phyloP scores from a whole-genome alignment of 805 yeast genomes.

The Maudiozyma saulgeensis region DNA sequence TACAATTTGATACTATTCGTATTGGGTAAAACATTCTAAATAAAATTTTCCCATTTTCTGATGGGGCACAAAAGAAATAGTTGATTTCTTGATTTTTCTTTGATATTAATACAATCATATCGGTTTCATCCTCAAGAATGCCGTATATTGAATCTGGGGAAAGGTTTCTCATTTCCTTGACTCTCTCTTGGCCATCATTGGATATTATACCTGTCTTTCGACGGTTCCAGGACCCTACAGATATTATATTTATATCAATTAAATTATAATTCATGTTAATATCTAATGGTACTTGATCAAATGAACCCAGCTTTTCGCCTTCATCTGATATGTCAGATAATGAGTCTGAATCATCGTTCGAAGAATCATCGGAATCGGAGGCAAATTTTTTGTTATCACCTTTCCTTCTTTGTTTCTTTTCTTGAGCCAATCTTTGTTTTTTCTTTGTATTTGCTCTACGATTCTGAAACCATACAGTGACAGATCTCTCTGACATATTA shows the following conservation, averaged over 20 bases:
- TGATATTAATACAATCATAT: constrained; percentile 59
- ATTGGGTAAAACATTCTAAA: constrained; percentile 68
- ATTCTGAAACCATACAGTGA: constrained; percentile 89
- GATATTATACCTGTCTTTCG: constrained; percentile 51
- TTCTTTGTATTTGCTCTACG: constrained; percentile 71
- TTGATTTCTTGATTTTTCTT: constrained; percentile 64
- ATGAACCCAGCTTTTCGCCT: constrained; percentile 10
- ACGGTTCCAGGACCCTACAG: constrained; percentile 78
- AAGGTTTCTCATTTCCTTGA: constrained; percentile 46
- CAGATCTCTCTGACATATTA: constrained; percentile 79
- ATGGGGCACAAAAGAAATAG: constrained; percentile 68
- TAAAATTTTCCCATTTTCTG: constrained; percentile 55
- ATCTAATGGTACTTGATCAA: constrained; percentile 41
- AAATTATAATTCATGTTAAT: constrained; percentile 59
- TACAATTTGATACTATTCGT: constrained; percentile 47
- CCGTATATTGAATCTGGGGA: constrained; percentile 58
- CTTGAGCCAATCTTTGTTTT: constrained; percentile 4
- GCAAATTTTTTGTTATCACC: background rate
- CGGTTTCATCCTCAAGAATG: constrained; percentile 56
- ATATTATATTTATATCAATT: constrained; percentile 55
- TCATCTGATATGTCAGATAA: background rate
- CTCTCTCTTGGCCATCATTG: constrained; percentile 28
- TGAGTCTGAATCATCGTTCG: background rate
- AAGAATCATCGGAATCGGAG: background rate
- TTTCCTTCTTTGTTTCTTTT: constrained; percentile 3